Evolutionary conservation across 345 rosid species (phyloP).

Genomic region (Carallia brachiata): DNA sequence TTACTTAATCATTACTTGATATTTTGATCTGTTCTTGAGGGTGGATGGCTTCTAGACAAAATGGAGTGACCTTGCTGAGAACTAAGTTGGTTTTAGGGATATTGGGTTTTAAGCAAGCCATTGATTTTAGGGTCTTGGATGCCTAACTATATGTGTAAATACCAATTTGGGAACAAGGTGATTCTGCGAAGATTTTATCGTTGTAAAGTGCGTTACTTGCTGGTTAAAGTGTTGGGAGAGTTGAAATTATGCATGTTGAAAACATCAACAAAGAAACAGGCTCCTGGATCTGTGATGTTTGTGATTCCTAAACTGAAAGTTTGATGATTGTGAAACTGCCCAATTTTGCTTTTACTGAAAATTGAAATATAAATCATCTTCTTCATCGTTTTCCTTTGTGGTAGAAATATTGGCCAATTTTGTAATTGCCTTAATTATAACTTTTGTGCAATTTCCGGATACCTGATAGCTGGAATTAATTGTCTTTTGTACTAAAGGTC

Average conservation of each 20-base stretch:
- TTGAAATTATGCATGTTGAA: too few species aligned
- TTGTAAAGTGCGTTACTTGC: not conserved
- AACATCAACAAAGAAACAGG: too few species aligned
- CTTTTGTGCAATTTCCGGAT: constrained; percentile 17
- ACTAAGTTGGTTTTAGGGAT: not conserved
- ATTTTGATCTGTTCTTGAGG: not conserved
- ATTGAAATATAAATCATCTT: not conserved
- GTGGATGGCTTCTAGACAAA: not conserved
- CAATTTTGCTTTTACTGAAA: not conserved
- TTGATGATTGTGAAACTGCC: too few species aligned
- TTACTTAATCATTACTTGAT: too few species aligned
- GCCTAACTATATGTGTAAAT: too few species aligned
- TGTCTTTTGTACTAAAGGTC: constrained; percentile 3
- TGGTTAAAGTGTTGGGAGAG: too few species aligned
- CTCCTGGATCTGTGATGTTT: too few species aligned
- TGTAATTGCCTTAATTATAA: not conserved
- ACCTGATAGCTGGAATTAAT: constrained; percentile 13
- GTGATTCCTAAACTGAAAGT: not conserved
- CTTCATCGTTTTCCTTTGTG: too few species aligned
- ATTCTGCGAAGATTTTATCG: not conserved
- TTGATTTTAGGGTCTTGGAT: not conserved
- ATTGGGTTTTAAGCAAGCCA: not conserved
- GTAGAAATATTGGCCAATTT: too few species aligned
- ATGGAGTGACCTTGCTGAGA: not conserved
- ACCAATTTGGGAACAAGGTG: not conserved